Percentiles rank a stretch among this genome's conserved stretches.
These are phyloP conservation scores for Solanum hybrid DNA, from an alignment of 305 asterid species.

Conservation along the genomic window DNA sequence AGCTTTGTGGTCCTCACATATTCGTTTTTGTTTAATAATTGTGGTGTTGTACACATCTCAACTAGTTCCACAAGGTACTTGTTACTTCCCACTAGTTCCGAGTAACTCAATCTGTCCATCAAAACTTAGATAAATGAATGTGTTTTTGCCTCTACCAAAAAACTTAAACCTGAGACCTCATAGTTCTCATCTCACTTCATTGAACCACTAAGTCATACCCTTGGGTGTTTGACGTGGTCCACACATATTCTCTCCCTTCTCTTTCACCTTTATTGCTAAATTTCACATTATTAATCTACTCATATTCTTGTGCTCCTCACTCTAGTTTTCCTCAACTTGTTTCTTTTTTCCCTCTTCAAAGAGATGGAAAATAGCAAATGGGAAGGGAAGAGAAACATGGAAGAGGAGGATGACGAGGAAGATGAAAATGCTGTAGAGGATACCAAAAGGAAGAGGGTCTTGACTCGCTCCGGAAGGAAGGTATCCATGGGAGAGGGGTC, in stretches of 20 bases:
- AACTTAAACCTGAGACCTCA: not conserved
- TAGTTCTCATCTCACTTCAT: not conserved
- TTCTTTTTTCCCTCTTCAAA: not conserved
- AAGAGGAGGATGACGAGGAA: slow-evolving; percentile 20
- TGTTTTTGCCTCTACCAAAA: not conserved
- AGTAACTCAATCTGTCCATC: not conserved
- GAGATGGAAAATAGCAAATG: slow-evolving; percentile 51
- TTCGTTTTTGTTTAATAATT: slow-evolving; percentile 9
- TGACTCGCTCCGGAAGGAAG: slow-evolving; percentile 30
- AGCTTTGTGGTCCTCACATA: slow-evolving; percentile 61
- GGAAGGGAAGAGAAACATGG: slow-evolving; percentile 42
- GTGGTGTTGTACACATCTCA: not conserved
- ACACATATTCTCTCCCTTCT: slow-evolving; percentile 2
- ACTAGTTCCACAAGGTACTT: not conserved
- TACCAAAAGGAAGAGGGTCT: slow-evolving; percentile 41
- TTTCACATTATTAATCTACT: slow-evolving; percentile 7
- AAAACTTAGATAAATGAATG: not conserved
- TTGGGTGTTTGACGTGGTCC: not conserved
- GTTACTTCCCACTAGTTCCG: not conserved
- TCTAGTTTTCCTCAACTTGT: slow-evolving; percentile 3
- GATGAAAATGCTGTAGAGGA: slow-evolving; percentile 36
- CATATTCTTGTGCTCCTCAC: not conserved
- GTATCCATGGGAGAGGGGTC: slow-evolving; percentile 25
- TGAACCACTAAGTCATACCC: not conserved
- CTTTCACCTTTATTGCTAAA: slow-evolving; percentile 14